Conservation (phyloP, 371 early-diverging fungal genomes). For the Lichtheimia corymbifera region DNA sequence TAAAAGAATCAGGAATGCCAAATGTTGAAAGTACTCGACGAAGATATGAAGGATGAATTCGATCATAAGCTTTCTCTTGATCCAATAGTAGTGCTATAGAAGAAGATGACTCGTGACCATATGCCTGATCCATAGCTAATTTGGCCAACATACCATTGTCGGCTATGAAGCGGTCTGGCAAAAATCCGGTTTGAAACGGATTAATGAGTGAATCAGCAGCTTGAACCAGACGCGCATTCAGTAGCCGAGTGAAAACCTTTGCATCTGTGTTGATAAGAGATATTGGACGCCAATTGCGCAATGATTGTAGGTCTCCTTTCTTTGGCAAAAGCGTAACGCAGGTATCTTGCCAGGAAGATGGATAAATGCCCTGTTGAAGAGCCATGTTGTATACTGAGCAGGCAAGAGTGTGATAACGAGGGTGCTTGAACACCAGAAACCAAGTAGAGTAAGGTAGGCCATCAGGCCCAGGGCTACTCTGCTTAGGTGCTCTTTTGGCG, state of each 20-base stretch:
- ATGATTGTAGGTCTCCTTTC: slow-evolving; percentile 13
- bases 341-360: slow-evolving; percentile 24
- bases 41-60: slow-evolving; percentile 6
- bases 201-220: background rate
- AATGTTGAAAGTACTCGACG: background rate
- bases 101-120: background rate
- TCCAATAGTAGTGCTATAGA: background rate
- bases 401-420: background rate
- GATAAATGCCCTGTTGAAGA: slow-evolving; percentile 7
- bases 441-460: slow-evolving; percentile 6
- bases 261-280: slow-evolving; percentile 20
- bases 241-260: slow-evolving; percentile 16
- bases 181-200: slow-evolving; percentile 15
- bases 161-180: slow-evolving; percentile 7
- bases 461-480: slow-evolving; percentile 12
- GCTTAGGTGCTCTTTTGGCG: background rate
- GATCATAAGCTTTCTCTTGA: background rate
- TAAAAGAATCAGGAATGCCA: background rate
- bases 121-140: slow-evolving; percentile 4
- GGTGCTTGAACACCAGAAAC: slow-evolving; percentile 13
- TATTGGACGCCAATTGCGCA: slow-evolving; percentile 32
- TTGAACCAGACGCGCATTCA: slow-evolving; percentile 7
- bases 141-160: slow-evolving; percentile 10
- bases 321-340: slow-evolving; percentile 18
- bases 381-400: slow-evolving; percentile 17